phyloP scores from a whole-genome alignment of 1,284 basidiomycete species.

The Lignosus rhinocerotis region DNA sequence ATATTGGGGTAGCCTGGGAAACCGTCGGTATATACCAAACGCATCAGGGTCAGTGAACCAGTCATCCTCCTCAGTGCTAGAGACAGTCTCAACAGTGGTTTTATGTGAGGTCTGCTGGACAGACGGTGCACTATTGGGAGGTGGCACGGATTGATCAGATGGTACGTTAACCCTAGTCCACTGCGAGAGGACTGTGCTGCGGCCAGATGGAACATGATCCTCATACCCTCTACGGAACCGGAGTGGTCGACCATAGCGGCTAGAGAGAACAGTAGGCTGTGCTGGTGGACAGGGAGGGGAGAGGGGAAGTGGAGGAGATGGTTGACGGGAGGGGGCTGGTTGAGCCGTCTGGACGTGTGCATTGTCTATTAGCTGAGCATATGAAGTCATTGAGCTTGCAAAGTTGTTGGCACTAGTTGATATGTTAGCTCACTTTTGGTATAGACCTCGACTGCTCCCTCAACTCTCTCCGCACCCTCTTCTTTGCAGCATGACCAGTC shows the following conservation, averaged over 20 bases:
- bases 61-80: not conserved
- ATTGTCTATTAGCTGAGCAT: too few species aligned
- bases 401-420: too few species aligned
- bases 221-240: not conserved
- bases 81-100: not conserved
- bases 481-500: too few species aligned
- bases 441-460: too few species aligned
- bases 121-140: not conserved
- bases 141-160: too few species aligned
- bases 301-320: too few species aligned
- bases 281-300: not conserved
- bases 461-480: too few species aligned
- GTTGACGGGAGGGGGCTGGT: too few species aligned
- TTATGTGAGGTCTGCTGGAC: not conserved
- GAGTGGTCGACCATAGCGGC: not conserved
- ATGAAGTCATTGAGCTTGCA: too few species aligned
- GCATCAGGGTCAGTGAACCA: not conserved
- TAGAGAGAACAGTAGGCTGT: not conserved
- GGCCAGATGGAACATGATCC: not conserved
- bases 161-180: too few species aligned
- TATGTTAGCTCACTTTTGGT: too few species aligned
- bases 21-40: constrained; percentile 2
- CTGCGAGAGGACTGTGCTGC: not conserved
- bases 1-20: not conserved
- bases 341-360: too few species aligned